Percentiles rank a stretch among this genome's conserved stretches.
Evolutionary conservation across 208 protist species (phyloP).

Genomic region (Herpetomonas samuelpessoai): DNA sequence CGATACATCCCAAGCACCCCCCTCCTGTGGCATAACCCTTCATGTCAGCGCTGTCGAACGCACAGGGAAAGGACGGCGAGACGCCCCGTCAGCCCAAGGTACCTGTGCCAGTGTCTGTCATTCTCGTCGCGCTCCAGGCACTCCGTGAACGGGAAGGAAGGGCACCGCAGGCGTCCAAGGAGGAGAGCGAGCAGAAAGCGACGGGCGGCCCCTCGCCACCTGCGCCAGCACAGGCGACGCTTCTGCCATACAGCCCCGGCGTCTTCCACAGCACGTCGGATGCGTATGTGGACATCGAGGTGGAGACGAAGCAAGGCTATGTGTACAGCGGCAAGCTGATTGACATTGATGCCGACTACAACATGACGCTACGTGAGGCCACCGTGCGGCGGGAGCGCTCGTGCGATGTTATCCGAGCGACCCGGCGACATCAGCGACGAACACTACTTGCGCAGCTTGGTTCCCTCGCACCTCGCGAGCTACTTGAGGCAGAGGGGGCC

Average conservation of each 20-base stretch:
- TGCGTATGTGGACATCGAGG: slow-evolving; percentile 57
- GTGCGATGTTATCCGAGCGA: slow-evolving; percentile 58
- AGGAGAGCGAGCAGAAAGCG: neutral
- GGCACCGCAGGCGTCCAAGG: neutral
- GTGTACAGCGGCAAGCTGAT: slow-evolving; percentile 66
- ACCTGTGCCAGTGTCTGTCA: slow-evolving; percentile 23
- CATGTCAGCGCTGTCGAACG: too few relatives aligned
- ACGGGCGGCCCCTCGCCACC: slow-evolving; percentile 6
- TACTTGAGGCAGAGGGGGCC: slow-evolving; percentile 11
- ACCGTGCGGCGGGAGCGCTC: slow-evolving; percentile 48
- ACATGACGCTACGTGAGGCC: slow-evolving; percentile 61
- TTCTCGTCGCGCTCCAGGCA: slow-evolving; percentile 13
- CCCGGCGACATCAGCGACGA: slow-evolving; percentile 12
- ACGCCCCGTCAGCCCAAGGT: slow-evolving; percentile 9
- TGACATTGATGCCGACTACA: slow-evolving; percentile 71
- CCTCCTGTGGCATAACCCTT: too few relatives aligned
- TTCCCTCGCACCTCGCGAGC: slow-evolving; percentile 1
- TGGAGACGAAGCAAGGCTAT: slow-evolving; percentile 85
- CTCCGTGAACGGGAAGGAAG: neutral
- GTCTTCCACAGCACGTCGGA: slow-evolving; percentile 2
- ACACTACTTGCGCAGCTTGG: neutral
- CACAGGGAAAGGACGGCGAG: slow-evolving; percentile 7
- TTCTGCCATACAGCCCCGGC: slow-evolving; percentile 2
- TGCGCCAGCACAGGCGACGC: slow-evolving; percentile 6
- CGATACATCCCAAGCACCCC: too few relatives aligned